Percentiles rank a stretch among this genome's conserved stretches.
phyloP scores from a whole-genome alignment of 2,329 filamentous ascomycete species.

The Stagonosporopsis vannaccii region DNA sequence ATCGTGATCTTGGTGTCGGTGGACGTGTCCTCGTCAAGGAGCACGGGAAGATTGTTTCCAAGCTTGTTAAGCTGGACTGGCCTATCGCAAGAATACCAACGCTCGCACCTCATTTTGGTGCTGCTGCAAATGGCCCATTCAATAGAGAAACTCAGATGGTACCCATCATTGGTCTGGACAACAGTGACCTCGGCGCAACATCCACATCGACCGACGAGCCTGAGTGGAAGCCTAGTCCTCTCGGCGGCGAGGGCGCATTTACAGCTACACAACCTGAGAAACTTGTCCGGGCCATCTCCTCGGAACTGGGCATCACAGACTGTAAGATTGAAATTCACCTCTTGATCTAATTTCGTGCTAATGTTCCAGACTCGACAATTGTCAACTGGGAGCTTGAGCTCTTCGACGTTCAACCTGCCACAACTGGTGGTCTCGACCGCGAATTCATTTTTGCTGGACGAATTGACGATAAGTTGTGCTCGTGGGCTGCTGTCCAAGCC shows the following conservation, averaged over 20 bases:
- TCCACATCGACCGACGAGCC: constrained; percentile 42
- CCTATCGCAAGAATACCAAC: constrained; percentile 90
- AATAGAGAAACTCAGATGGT: constrained; percentile 95
- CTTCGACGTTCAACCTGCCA: constrained; percentile 86
- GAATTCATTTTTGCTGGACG: constrained; percentile 95
- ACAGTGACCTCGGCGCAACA: constrained; percentile 61
- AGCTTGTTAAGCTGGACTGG: constrained; percentile 91
- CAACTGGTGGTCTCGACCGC: constrained; percentile 82
- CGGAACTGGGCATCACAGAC: constrained; percentile 76
- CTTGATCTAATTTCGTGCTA: constrained; percentile 1
- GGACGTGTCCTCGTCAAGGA: constrained; percentile 87
- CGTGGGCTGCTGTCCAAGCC: constrained; percentile 86
- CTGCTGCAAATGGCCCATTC: constrained; percentile 68
- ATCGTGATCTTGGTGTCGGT: constrained; percentile 89
- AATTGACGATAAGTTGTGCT: constrained; percentile 98
- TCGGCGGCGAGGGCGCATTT: constrained; percentile 76
- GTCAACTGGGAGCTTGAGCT: constrained; percentile 98
- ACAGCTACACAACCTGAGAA: constrained; percentile 82
- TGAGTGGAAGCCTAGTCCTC: constrained; percentile 50
- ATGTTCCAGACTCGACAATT: constrained; percentile 66
- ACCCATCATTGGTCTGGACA: constrained; percentile 89
- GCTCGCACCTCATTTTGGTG: constrained; percentile 91
- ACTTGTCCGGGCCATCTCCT: constrained; percentile 82
- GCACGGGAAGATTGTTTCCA: constrained; percentile 76
- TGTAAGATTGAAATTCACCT: constrained; percentile 44